A percentile compares a stretch with the other conserved stretches of the same genome.
These are phyloP conservation scores for Acephala macrosclerotiorum DNA, from an alignment of 2,329 filamentous ascomycete genomes.

Conservation along the genomic window DNA sequence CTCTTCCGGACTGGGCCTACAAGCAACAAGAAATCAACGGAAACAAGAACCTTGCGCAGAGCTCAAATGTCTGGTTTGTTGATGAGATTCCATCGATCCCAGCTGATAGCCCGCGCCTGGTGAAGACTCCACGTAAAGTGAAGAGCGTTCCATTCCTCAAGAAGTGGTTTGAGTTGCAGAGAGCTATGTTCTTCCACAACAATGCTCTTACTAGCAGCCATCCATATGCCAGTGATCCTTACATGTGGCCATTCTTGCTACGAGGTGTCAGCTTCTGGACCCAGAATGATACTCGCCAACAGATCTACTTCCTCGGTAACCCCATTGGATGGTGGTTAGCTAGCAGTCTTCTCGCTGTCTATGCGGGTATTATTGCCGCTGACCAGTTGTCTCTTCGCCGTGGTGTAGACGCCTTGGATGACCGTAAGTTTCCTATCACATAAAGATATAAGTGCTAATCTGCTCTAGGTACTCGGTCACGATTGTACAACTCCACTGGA, in stretches of 20 bases:
- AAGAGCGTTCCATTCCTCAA: constrained; percentile 87
- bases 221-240: constrained; percentile 92
- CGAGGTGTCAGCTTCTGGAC: constrained; percentile 99
- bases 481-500: constrained; percentile 96
- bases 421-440: constrained; percentile 69
- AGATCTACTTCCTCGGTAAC: constrained; percentile 99
- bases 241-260: constrained; percentile 97
- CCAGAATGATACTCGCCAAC: constrained; percentile 89
- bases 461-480: constrained; percentile 79
- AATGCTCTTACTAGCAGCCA: constrained; percentile 97
- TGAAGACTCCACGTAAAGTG: constrained; percentile 78
- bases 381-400: constrained; percentile 94
- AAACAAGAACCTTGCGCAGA: constrained; percentile 91
- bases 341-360: constrained; percentile 90
- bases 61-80: constrained; percentile 93
- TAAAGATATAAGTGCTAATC: constrained; percentile 42
- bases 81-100: constrained; percentile 88
- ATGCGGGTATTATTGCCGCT: constrained; percentile 87
- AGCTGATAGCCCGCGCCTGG: constrained; percentile 71
- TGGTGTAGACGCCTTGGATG: constrained; percentile 90
- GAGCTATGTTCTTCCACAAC: constrained; percentile 99
- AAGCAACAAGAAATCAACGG: constrained; percentile 99
- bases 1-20: constrained; percentile 96
- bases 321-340: constrained; percentile 97
- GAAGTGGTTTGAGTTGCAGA: constrained; percentile 96